Evolutionary conservation across 2,329 filamentous ascomycete genomes (phyloP).

Genomic region (Trichoderma sp.): DNA sequence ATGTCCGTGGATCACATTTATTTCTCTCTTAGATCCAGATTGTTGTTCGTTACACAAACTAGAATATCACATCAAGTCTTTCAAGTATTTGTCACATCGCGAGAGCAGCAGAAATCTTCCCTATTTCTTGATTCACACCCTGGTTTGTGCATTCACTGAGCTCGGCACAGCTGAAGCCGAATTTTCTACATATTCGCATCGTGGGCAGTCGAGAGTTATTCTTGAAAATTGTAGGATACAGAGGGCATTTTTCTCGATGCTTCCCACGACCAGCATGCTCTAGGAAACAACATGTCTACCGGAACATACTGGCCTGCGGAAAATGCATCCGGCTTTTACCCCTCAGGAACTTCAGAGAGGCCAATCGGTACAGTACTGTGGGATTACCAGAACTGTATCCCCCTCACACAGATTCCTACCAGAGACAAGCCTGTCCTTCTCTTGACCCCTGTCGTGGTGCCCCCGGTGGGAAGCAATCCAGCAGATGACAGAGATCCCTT

Average conservation of each 20-base stretch:
- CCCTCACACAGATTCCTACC: constrained; percentile 45
- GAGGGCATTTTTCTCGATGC: background rate
- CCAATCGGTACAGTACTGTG: constrained; percentile 35
- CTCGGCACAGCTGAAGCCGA: background rate
- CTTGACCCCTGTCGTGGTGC: constrained; percentile 56
- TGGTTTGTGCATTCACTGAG: background rate
- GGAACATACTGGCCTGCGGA: background rate
- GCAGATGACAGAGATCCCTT: constrained; percentile 62
- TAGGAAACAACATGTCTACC: constrained; percentile 9
- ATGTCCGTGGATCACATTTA: background rate
- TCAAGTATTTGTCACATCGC: background rate
- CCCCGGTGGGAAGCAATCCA: constrained; percentile 39
- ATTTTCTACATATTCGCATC: background rate
- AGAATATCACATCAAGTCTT: background rate
- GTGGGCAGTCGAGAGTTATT: background rate
- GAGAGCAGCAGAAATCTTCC: background rate
- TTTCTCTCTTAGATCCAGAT: background rate
- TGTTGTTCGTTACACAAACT: background rate
- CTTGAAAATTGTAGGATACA: background rate
- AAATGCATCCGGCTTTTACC: background rate
- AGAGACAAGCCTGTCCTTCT: constrained; percentile 59
- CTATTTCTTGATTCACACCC: background rate
- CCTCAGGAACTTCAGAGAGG: background rate
- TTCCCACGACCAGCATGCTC: background rate
- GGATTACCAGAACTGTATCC: constrained; percentile 47